Evolutionary conservation across 106 monocot genomes (phyloP).

Genomic region (Phalaenopsis equestris): DNA sequence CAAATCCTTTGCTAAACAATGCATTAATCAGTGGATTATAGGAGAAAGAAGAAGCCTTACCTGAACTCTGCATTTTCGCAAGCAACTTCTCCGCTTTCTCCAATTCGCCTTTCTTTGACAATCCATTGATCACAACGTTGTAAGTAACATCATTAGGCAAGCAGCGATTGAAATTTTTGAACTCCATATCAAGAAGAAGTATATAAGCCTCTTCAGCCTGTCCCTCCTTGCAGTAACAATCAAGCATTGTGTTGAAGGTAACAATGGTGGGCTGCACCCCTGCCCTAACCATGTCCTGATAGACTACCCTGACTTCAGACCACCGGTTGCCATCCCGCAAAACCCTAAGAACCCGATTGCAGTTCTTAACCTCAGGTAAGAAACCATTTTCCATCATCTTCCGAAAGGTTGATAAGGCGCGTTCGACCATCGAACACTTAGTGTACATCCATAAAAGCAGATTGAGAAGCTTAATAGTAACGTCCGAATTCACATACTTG

Average conservation of each 20-base stretch:
- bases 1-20: conserved; percentile 39
- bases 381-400: conserved; percentile 43
- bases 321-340: conserved; percentile 33
- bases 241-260: conserved; percentile 80
- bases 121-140: conserved; percentile 64
- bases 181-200: conserved; percentile 49
- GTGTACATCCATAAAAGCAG: conserved; percentile 48
- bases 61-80: conserved; percentile 35
- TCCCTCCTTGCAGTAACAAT: conserved; percentile 70
- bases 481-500: conserved; percentile 3
- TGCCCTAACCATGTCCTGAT: conserved; percentile 35
- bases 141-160: conserved; percentile 66
- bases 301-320: conserved; percentile 34
- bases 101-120: conserved; percentile 62
- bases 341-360: conserved; percentile 50
- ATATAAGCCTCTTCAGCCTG: conserved; percentile 39
- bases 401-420: conserved; percentile 37
- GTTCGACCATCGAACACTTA: conserved; percentile 43
- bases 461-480: conserved; percentile 36
- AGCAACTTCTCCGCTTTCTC: conserved; percentile 55
- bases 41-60: conserved; percentile 42
- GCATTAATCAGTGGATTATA: conserved; percentile 69
- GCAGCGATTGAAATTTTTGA: conserved; percentile 18
- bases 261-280: conserved; percentile 44
- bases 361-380: conserved; percentile 60